phyloP scores from a whole-genome alignment of 495 filamentous ascomycete genomes.

The Penicillium pancosmium region DNA sequence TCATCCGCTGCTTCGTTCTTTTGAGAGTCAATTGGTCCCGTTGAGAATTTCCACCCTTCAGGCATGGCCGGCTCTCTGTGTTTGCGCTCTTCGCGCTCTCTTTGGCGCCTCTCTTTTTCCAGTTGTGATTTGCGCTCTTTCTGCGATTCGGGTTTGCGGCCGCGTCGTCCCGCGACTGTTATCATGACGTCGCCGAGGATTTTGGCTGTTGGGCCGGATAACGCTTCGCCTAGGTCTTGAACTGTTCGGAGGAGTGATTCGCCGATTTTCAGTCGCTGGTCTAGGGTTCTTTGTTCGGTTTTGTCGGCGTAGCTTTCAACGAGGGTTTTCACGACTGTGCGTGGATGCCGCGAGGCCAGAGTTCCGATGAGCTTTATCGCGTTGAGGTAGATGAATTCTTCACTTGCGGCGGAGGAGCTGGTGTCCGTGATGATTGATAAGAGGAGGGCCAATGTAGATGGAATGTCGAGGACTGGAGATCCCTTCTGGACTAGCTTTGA shows the following conservation, averaged over 20 bases:
- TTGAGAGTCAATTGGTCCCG: constrained; percentile 15
- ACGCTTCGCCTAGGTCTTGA: constrained; percentile 63
- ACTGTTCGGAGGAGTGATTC: constrained; percentile 72
- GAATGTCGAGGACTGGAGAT: constrained; percentile 71
- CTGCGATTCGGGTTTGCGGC: constrained; percentile 56
- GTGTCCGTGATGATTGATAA: constrained; percentile 65
- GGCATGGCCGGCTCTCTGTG: constrained; percentile 32
- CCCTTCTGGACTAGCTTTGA: constrained; percentile 61
- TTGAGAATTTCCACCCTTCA: constrained; percentile 37
- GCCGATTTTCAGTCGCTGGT: constrained; percentile 71
- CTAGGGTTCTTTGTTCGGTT: constrained; percentile 58
- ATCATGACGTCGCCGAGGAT: constrained; percentile 64
- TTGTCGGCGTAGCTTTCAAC: constrained; percentile 71
- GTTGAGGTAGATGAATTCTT: constrained; percentile 76
- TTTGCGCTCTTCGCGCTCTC: constrained; percentile 47
- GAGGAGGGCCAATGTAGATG: constrained; percentile 65
- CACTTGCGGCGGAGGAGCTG: constrained; percentile 43
- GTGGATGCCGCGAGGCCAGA: constrained; percentile 66
- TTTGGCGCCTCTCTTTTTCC: constrained; percentile 47
- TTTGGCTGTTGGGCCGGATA: constrained; percentile 59
- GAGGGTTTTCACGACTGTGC: constrained; percentile 64
- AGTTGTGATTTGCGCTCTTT: constrained; percentile 52
- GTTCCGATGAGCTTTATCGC: constrained; percentile 68
- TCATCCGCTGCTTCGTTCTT: constrained; percentile 46
- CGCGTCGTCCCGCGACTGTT: constrained; percentile 66